Evolutionary conservation across 164 flowering plant genomes (phyloP).

Genomic region (Berberis thunbergii): DNA sequence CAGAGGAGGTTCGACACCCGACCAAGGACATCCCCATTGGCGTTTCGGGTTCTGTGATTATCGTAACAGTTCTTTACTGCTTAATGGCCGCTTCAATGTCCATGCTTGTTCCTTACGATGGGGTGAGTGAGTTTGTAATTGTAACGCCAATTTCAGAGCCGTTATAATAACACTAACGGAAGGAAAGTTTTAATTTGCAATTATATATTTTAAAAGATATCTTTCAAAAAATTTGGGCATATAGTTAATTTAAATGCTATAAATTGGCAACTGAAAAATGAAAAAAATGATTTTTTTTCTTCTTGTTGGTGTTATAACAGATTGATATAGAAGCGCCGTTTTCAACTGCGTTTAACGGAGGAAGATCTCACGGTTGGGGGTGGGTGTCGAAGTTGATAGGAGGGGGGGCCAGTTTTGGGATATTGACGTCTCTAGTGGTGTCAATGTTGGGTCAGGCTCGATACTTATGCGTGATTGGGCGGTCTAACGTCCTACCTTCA

Average conservation of each 20-base stretch:
- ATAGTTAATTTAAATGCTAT: no score
- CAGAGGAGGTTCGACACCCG: conserved; percentile 78
- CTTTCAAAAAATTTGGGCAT: no score
- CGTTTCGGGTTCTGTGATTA: conserved; percentile 71
- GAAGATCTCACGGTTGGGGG: conserved; percentile 38
- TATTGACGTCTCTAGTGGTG: conserved; percentile 81
- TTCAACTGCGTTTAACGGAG: conserved; percentile 55
- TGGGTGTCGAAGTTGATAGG: conserved; percentile 89
- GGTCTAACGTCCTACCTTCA: conserved; percentile 67
- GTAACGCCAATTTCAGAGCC: no score
- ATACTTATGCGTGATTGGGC: conserved; percentile 95
- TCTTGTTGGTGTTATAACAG: conserved; percentile 17
- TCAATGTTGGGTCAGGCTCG: conserved; percentile 98
- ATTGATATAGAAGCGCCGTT: conserved; percentile 73
- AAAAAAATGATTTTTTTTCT: no score
- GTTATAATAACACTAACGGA: no score
- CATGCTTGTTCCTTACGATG: conserved; percentile 73
- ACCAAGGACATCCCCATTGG: conserved; percentile 74
- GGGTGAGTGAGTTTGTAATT: conserved; percentile 28
- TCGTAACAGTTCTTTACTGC: conserved; percentile 80
- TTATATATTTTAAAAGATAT: no score
- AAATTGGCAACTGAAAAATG: no score
- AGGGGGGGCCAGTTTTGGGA: conserved; percentile 92
- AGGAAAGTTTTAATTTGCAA: no score
- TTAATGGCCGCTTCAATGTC: conserved; percentile 87